Conservation (phyloP, 257 asterid species). For the Solanum stenotomum region DNA sequence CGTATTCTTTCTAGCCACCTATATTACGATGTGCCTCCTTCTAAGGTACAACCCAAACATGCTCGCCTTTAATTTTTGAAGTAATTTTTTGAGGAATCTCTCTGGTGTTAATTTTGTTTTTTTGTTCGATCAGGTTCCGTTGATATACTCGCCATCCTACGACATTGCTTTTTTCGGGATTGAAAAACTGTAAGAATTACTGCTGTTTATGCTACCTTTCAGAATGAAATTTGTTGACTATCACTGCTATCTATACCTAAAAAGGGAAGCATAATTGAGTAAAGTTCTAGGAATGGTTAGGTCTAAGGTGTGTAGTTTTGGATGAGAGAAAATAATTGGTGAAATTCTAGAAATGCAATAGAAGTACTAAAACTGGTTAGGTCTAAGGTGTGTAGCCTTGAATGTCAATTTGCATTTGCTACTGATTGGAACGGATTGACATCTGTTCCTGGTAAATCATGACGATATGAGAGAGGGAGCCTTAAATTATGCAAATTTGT, state of each 20-base stretch:
- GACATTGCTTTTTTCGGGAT: slow-evolving; percentile 79
- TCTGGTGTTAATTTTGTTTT: neutral
- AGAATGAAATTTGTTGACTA: neutral
- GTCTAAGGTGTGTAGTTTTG: neutral
- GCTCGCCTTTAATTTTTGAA: neutral
- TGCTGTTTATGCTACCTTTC: neutral
- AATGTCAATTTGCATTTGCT: neutral
- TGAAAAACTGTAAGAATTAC: slow-evolving; percentile 62
- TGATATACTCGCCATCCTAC: slow-evolving; percentile 72
- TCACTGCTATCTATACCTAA: neutral
- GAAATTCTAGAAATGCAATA: neutral
- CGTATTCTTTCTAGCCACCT: slow-evolving; percentile 75
- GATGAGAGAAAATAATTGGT: neutral
- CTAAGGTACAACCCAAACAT: slow-evolving; percentile 32
- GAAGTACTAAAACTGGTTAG: neutral
- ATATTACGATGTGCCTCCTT: slow-evolving; percentile 65
- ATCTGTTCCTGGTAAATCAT: neutral
- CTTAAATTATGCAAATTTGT: neutral
- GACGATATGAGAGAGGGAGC: neutral
- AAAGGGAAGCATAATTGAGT: neutral
- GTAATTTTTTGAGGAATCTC: neutral
- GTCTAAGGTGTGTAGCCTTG: neutral
- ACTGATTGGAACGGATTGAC: neutral
- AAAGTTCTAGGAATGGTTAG: neutral
- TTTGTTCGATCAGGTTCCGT: slow-evolving; percentile 50